A percentile compares a stretch with the other conserved stretches of the same genome.
phyloP scores from a whole-genome alignment of 1,284 basidiomycete genomes.

The Trametes polyzona region DNA sequence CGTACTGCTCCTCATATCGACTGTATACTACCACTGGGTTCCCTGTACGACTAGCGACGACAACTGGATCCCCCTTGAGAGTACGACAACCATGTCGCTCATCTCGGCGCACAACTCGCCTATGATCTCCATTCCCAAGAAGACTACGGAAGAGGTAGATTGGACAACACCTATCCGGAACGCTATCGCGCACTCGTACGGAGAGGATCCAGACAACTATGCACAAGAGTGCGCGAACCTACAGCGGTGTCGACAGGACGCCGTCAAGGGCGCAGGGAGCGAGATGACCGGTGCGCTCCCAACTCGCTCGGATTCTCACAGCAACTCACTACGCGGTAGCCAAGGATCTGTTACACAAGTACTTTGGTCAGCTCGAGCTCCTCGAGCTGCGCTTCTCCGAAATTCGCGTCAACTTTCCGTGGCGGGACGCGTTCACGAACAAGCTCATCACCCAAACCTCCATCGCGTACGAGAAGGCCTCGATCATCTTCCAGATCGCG shows the following conservation, averaged over 20 bases:
- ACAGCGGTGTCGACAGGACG: slow-evolving; percentile 92
- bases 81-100: slow-evolving; percentile 17
- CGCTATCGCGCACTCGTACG: slow-evolving; percentile 91
- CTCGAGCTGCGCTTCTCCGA: slow-evolving; percentile 97
- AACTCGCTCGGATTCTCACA: neutral
- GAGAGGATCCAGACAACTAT: slow-evolving; percentile 91
- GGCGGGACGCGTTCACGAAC: slow-evolving; percentile 95
- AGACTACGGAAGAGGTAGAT: slow-evolving; percentile 85
- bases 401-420: slow-evolving; percentile 93
- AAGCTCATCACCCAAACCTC: slow-evolving; percentile 95
- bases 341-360: slow-evolving; percentile 96
- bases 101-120: slow-evolving; percentile 75
- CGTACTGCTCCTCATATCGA: neutral
- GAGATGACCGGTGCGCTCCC: slow-evolving; percentile 80
- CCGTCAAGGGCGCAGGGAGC: slow-evolving; percentile 92
- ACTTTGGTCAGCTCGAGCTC: slow-evolving; percentile 98
- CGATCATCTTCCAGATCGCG: slow-evolving; percentile 96
- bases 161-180: slow-evolving; percentile 88
- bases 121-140: slow-evolving; percentile 83
- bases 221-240: slow-evolving; percentile 82
- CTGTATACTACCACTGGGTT: neutral
- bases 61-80: no score
- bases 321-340: slow-evolving; percentile 44
- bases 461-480: slow-evolving; percentile 98
- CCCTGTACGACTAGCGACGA: neutral